phyloP scores from a whole-genome alignment of 140 eudicot genomes.

The Oenanthe javanica region DNA sequence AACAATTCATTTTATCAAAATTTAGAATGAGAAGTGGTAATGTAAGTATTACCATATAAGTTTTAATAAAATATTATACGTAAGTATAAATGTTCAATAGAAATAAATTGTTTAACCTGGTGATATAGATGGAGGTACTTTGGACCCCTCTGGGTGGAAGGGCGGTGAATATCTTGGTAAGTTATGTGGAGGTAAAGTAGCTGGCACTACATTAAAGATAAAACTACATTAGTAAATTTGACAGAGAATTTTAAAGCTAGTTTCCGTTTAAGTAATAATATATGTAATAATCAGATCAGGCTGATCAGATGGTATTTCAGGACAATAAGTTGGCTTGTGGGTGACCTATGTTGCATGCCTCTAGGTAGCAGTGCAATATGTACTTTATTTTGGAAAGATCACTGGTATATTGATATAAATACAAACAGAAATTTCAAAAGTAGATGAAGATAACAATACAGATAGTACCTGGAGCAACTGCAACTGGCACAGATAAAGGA shows the following conservation, averaged over 20 bases:
- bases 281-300: conserved; percentile 28
- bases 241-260: conserved; percentile 6
- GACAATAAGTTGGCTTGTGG: conserved; percentile 28
- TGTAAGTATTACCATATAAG: neutral
- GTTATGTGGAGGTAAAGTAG: conserved; percentile 35
- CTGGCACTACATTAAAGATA: conserved; percentile 27
- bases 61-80: too few relatives aligned
- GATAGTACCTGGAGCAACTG: neutral
- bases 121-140: conserved; percentile 37
- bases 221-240: neutral
- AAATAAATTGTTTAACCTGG: neutral
- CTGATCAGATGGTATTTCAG: conserved; percentile 26
- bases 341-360: conserved; percentile 19
- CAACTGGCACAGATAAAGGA: neutral
- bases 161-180: conserved; percentile 39
- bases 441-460: conserved; percentile 16
- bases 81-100: neutral
- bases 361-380: conserved; percentile 34
- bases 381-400: conserved; percentile 30
- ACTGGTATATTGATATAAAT: neutral
- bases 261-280: conserved; percentile 1
- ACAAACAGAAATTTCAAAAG: neutral
- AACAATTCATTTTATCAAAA: neutral
- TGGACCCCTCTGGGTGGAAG: conserved; percentile 21
- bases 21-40: neutral